Conservation (phyloP, 805 yeast genomes). For the Candida maltosa region DNA sequence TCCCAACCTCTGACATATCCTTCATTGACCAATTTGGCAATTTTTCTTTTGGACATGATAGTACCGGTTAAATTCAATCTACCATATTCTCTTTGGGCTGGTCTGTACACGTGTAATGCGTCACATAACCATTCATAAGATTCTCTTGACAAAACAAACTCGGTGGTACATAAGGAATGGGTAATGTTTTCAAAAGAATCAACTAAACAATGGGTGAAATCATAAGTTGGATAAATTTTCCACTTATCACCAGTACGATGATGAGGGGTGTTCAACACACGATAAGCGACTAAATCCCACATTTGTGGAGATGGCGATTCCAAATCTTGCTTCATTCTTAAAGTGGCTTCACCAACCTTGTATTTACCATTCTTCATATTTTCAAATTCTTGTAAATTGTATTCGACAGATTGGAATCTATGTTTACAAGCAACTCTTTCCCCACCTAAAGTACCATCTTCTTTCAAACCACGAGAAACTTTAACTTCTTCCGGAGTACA, state of each 20-base stretch:
- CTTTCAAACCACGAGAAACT: constrained; percentile 83
- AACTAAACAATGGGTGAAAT: constrained; percentile 97
- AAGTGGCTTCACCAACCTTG: constrained; percentile 86
- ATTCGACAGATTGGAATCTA: constrained; percentile 68
- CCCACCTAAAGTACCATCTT: constrained; percentile 93
- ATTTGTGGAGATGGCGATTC: constrained; percentile 92
- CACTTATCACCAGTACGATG: constrained; percentile 96
- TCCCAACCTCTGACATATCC: constrained; percentile 92
- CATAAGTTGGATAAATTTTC: constrained; percentile 98
- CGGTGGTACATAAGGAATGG: constrained; percentile 95
- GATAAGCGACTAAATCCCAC: constrained; percentile 99
- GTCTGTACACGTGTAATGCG: constrained; percentile 89
- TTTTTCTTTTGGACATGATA: constrained; percentile 90
- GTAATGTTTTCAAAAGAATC: constrained; percentile 96
- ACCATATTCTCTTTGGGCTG: constrained; percentile 98
- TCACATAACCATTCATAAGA: constrained; percentile 99
- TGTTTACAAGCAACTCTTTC: constrained; percentile 81
- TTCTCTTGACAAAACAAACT: constrained; percentile 87
- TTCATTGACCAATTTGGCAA: constrained; percentile 85
- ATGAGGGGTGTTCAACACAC: constrained; percentile 89
- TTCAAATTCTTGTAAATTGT: constrained; percentile 76
- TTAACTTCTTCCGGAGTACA: constrained; percentile 91
- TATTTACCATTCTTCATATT: constrained; percentile 89
- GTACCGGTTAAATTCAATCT: constrained; percentile 94
- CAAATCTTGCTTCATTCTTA: constrained; percentile 96